Evolutionary conservation across 257 asterid genomes (phyloP), one percentile per base, ranked within the genome.

Genomic region (Avicennia marina): DNA sequence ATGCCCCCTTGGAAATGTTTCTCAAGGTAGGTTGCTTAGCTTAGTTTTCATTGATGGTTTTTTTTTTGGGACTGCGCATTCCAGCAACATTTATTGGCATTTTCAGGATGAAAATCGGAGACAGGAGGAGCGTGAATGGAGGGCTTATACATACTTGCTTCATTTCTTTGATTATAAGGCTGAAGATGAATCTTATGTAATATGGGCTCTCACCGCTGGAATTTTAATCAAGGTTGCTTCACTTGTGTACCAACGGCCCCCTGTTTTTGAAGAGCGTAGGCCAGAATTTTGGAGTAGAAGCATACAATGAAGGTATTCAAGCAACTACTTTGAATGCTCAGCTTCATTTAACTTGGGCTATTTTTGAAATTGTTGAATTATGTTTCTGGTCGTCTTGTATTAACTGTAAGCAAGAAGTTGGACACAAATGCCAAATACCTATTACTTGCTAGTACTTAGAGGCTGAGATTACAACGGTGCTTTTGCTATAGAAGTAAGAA

Each of bases 161-260:
- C 98, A 84, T 71, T 87, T 80, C 74, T 90, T 90, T 45, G 83
- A 90, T 64, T 66, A 90, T 46, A 62, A 53, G 49, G 42, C 61
- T n/a, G 77, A 58, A 43, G 64, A 74, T 22, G 66, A 65, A 32
- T 70, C 55, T 5, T 80, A 78, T 27, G 76, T 80, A 2, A 82
- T 90, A 56, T 86, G 93, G 95, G 97, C 94, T 63, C 54, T 87
- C 16, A 84, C 98, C 47, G 96, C 98, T 68, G 96, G 78, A 26
- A 76, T 90, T 65, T 72, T 90, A 27, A 87, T 90, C 43, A 60
- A 72, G 60, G 58, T 71, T 42, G 95, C 95, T 42, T 81, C 90
- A 41, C 19, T 81, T 39, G 90, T 82, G 16, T 89, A 80, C 67
- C 76, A 82, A 55, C 64, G 72, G 0, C 53, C 65, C 9, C 93